These are phyloP conservation scores for Colletotrichum spaethianum DNA, from an alignment of 2,329 filamentous ascomycete genomes.

Conservation along the genomic window DNA sequence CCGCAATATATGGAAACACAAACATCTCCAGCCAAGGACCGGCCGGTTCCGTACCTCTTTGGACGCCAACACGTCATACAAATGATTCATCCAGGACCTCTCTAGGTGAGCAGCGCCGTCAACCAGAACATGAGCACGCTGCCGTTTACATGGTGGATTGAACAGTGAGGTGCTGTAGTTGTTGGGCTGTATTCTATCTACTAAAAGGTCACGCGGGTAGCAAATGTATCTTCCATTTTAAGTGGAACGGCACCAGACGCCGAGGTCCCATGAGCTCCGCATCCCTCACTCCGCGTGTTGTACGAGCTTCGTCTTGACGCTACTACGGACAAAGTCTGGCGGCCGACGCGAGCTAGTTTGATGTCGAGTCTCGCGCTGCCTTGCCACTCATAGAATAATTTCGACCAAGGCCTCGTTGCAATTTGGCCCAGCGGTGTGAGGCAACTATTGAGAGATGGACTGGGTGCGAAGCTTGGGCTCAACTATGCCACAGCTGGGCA, in stretches of 20 bases:
- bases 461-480: not conserved
- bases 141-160: too few relatives aligned
- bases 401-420: not conserved
- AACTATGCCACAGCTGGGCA: not conserved
- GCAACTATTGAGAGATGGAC: not conserved
- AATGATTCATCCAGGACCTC: not conserved
- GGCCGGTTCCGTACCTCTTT: not conserved
- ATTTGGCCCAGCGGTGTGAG: not conserved
- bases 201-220: not conserved
- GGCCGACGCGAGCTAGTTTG: too few relatives aligned
- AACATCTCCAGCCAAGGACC: not conserved
- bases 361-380: not conserved
- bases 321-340: not conserved
- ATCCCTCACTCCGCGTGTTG: not conserved
- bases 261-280: not conserved
- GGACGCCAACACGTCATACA: not conserved
- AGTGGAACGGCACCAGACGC: not conserved
- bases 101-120: too few relatives aligned
- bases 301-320: too few relatives aligned
- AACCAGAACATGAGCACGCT: not conserved
- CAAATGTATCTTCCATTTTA: not conserved
- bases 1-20: not conserved
- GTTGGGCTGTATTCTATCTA: not conserved
- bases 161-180: not conserved
- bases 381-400: not conserved